phyloP scores from a whole-genome alignment of 176 grass and related monocot genomes.

The Oryza officinalis region DNA sequence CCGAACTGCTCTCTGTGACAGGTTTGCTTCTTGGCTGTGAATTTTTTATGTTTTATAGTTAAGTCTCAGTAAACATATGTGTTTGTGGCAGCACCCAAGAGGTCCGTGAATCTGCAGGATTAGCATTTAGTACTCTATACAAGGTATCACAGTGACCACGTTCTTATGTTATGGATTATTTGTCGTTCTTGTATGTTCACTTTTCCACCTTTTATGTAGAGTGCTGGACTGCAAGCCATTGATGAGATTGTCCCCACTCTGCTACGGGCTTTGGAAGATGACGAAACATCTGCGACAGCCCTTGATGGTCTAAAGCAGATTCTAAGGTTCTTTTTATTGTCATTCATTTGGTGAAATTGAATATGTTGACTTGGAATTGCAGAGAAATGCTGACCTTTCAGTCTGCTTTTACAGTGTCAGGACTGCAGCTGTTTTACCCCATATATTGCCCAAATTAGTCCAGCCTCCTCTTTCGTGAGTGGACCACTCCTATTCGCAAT shows the following conservation, averaged over 20 bases:
- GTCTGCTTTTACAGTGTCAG: slow-evolving; percentile 72
- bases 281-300: slow-evolving; percentile 86
- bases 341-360: slow-evolving; percentile 30
- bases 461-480: slow-evolving; percentile 93
- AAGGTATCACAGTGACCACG: slow-evolving; percentile 56
- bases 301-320: slow-evolving; percentile 99
- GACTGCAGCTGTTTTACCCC: slow-evolving; percentile 88
- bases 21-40: slow-evolving; percentile 56
- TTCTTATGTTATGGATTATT: slow-evolving; percentile 36
- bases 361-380: slow-evolving; percentile 17
- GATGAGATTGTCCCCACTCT: slow-evolving; percentile 98
- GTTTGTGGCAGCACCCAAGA: slow-evolving; percentile 69
- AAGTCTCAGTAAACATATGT: slow-evolving; percentile 20
- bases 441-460: slow-evolving; percentile 98
- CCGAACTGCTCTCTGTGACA: slow-evolving; percentile 96
- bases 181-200: slow-evolving; percentile 16
- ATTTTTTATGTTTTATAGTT: slow-evolving; percentile 34
- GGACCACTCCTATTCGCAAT: slow-evolving; percentile 1
- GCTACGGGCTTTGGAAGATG: slow-evolving; percentile 85
- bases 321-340: slow-evolving; percentile 68
- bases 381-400: slow-evolving; percentile 28
- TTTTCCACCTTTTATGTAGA: slow-evolving; percentile 51
- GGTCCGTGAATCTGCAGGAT: slow-evolving; percentile 95
- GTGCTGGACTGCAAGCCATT: slow-evolving; percentile 96
- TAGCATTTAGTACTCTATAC: slow-evolving; percentile 98